Evolutionary conservation across 1,284 basidiomycete genomes (phyloP).

Genomic region (Rhodotorula sp.): DNA sequence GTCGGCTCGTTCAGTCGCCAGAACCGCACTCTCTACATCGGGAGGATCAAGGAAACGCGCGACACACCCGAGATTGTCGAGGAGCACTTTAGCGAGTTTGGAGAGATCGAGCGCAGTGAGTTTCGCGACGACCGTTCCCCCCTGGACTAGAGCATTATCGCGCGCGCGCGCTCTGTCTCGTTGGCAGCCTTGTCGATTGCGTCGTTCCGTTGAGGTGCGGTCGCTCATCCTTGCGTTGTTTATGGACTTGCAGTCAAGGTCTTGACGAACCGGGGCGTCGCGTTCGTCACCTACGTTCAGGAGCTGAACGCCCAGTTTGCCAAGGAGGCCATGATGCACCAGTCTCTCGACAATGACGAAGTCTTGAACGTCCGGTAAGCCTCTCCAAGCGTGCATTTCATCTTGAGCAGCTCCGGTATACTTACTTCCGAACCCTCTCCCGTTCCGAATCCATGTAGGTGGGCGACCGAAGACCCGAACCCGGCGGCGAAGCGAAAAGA

Average conservation of each 20-base stretch:
- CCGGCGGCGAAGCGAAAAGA: slow-evolving; percentile 80
- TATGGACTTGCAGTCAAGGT: slow-evolving; percentile 66
- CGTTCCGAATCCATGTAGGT: slow-evolving; percentile 48
- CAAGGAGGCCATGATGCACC: slow-evolving; percentile 98
- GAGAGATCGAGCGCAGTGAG: slow-evolving; percentile 87
- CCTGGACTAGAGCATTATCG: background rate
- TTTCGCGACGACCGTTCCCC: slow-evolving; percentile 37
- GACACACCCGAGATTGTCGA: slow-evolving; percentile 83
- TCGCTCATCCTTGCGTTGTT: background rate
- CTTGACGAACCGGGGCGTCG: slow-evolving; percentile 88
- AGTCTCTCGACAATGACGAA: slow-evolving; percentile 95
- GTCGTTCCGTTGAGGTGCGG: background rate
- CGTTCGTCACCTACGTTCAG: slow-evolving; percentile 90
- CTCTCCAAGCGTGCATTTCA: background rate
- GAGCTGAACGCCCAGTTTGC: slow-evolving; percentile 92
- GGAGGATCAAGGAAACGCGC: slow-evolving; percentile 80
- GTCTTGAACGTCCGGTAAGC: slow-evolving; percentile 84
- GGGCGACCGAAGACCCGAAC: slow-evolving; percentile 96
- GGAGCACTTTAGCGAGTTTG: slow-evolving; percentile 95
- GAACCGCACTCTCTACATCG: slow-evolving; percentile 93
- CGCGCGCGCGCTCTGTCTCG: too few species aligned
- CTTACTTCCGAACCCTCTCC: background rate
- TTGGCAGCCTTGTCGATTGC: background rate
- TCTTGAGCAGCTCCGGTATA: background rate
- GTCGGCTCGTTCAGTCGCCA: slow-evolving; percentile 91